Base-by-base conservation (phyloP, 2,329 filamentous ascomycete species). In the Apiospora arundinis region DNA sequence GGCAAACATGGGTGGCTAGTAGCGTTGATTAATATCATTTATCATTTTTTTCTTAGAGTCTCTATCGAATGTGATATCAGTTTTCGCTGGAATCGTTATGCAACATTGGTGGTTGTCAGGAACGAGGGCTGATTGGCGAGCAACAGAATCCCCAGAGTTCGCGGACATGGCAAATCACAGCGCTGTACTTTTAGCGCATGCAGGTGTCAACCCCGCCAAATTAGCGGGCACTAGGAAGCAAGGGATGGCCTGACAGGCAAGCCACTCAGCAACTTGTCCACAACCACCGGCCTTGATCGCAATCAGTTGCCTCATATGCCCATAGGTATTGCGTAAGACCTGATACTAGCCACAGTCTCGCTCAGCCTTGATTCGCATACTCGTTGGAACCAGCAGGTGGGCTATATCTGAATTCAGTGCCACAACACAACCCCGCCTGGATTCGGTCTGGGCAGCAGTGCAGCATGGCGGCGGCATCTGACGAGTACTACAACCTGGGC, bases 401-500 rank as follows among this genome's bases (percentile, higher is more conserved):
- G 5, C 23, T 16, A 21, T 16, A 3, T 56, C 28, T 18, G 25
- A 32, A 18, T 12, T 56, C 16, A 14, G 49, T 56, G 25, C 49
- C 25, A 32, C 49, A 4, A 18, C 25, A 32, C 11, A 25, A n/a
- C n/a, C 48, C n/a, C 4, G 4, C 28, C 28, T 28, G 18, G 52
- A 28, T 8, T 12, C 16, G 4, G 11, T 21, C 52, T 12, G 52
- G 28, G 28, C 28, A 60, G 16, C 28, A 21, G 12, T 32, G 49
- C 49, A 60, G 28, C 49, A 56, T 28, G 14, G 25, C 25, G 52
- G 52, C 52, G 6, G 16, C 18, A 37, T 11, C 28, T 21, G 28
- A 60, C 16, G 67, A 48, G 8, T 92, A 93, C 80, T 88, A 93
- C 78, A 78, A 93, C 74, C 87, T 94, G 1, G 92, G 92, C 70